Evolutionary conservation across 129 eudicot species (phyloP).

Genomic region (Apium graveolens): DNA sequence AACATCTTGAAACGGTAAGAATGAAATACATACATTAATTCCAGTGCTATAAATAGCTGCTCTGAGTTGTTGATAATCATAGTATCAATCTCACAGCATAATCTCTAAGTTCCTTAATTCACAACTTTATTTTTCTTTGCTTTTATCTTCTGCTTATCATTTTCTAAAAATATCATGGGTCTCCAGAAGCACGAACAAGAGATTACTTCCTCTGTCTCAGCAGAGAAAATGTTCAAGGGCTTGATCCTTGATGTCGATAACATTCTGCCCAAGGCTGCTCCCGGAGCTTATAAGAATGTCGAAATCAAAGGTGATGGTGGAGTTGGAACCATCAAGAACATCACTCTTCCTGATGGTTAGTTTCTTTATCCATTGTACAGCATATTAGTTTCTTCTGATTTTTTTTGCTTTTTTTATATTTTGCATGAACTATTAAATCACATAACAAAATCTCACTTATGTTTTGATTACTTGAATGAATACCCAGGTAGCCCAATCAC

Average conservation of each 20-base stretch:
- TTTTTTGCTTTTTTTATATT: background rate
- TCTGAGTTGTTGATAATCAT: background rate
- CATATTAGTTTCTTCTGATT: background rate
- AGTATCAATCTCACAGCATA: background rate
- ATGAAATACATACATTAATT: background rate
- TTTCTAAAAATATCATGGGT: background rate
- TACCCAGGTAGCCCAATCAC: background rate
- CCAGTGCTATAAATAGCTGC: background rate
- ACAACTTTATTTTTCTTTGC: background rate
- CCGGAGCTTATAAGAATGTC: slow-evolving; percentile 12
- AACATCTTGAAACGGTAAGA: background rate
- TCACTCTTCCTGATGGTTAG: slow-evolving; percentile 12
- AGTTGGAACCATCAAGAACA: slow-evolving; percentile 14
- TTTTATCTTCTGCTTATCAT: background rate
- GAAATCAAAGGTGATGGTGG: slow-evolving; percentile 18
- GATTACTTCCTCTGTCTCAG: background rate
- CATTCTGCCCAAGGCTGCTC: slow-evolving; percentile 16
- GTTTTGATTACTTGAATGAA: background rate
- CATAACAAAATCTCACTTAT: background rate
- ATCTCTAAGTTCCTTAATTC: background rate
- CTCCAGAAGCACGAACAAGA: background rate
- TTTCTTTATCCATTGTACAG: background rate
- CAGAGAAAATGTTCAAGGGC: background rate
- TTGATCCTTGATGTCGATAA: background rate
- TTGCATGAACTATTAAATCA: background rate